Conservation (phyloP, 139 green algal genomes). For the Micractinium sp. region DNA sequence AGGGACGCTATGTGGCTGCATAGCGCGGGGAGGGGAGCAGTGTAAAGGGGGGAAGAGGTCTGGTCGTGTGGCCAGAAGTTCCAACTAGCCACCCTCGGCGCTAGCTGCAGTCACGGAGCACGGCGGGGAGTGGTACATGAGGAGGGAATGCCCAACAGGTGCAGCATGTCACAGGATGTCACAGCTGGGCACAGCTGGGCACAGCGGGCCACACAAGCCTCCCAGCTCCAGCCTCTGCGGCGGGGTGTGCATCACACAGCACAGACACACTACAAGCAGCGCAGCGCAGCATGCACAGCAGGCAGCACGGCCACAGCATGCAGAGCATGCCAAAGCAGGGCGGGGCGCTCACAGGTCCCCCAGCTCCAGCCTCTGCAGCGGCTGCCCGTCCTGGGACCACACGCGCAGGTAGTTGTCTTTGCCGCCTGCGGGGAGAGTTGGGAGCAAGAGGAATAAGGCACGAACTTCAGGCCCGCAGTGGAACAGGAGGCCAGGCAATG, state of each 20-base stretch:
- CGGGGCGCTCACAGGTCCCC: not conserved
- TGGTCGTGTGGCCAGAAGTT: too few relatives aligned
- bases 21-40: not conserved
- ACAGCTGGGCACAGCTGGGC: not conserved
- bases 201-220: not conserved
- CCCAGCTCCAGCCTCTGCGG: not conserved
- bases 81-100: too few relatives aligned
- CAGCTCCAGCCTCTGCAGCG: conserved; percentile 22
- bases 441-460: not conserved
- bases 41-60: too few relatives aligned
- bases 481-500: not conserved
- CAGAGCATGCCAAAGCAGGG: not conserved
- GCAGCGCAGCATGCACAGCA: not conserved
- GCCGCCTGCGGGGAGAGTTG: conserved; percentile 14
- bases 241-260: not conserved
- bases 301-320: not conserved
- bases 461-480: not conserved
- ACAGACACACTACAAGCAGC: not conserved
- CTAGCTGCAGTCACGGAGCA: too few relatives aligned
- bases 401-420: conserved; percentile 34
- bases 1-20: not conserved
- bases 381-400: conserved; percentile 42
- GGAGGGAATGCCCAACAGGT: too few relatives aligned
- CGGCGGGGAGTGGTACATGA: too few relatives aligned
- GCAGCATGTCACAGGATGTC: not conserved